These are phyloP conservation scores for Adansonia madagascariensis DNA, from an alignment of 441 rosid genomes.

Conservation along the genomic window DNA sequence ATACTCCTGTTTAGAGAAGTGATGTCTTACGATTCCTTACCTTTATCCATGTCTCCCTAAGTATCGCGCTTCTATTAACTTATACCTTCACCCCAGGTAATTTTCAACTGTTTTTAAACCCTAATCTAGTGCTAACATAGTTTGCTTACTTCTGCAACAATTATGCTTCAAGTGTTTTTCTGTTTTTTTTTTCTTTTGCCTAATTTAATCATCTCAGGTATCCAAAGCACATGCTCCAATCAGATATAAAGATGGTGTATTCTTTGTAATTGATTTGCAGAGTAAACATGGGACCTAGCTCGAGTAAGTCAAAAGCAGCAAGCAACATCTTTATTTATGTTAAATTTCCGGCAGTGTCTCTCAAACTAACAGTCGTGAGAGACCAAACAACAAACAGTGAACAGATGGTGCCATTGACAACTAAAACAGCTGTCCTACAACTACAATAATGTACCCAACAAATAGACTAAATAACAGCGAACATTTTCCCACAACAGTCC, in stretches of 20 bases:
- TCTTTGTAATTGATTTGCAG: too few relatives aligned
- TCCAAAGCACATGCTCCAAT: constrained; percentile 50
- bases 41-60: too few relatives aligned
- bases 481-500: constrained; percentile 5
- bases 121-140: neutral
- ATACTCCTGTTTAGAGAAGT: too few relatives aligned
- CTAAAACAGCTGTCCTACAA: neutral
- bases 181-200: neutral
- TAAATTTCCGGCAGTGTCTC: too few relatives aligned
- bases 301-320: too few relatives aligned
- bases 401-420: constrained; percentile 23
- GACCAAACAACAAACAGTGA: neutral
- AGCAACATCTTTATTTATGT: too few relatives aligned
- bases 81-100: neutral
- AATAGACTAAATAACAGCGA: constrained; percentile 6
- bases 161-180: neutral
- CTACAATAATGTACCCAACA: neutral
- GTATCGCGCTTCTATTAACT: too few relatives aligned
- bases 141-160: neutral
- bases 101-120: neutral
- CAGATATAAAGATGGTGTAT: too few relatives aligned
- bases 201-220: constrained; percentile 45
- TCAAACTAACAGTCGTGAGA: neutral
- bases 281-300: too few relatives aligned
- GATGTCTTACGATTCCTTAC: too few relatives aligned